These are phyloP conservation scores for Stephanodiscus triporus DNA, from an alignment of 108 stramenopile genomes.

Conservation along the genomic window DNA sequence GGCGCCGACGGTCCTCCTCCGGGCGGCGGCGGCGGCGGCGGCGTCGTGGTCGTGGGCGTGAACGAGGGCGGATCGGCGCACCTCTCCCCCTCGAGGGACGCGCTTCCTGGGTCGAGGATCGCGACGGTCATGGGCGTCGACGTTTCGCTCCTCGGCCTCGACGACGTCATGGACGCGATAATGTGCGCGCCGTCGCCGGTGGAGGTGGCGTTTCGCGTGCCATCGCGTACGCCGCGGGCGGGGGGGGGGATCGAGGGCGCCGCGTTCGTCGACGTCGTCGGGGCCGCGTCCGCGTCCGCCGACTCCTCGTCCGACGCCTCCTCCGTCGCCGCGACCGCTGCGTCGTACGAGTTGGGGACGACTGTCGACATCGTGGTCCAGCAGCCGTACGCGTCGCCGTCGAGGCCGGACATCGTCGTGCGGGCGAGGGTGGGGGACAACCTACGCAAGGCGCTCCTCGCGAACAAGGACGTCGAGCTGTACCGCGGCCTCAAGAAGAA, in stretches of 20 bases:
- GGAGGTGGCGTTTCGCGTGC: conserved; percentile 47
- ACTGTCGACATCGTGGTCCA: conserved; percentile 64
- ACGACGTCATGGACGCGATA: conserved; percentile 76
- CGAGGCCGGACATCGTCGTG: conserved; percentile 50
- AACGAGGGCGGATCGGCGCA: conserved; percentile 70
- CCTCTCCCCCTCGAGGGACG: conserved; percentile 32
- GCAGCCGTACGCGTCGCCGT: conserved; percentile 45
- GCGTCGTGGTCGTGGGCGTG: conserved; percentile 68
- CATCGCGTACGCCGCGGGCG: not conserved
- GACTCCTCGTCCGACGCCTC: too few relatives aligned
- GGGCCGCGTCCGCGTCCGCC: too few relatives aligned
- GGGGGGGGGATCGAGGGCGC: not conserved
- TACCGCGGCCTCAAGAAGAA: conserved; percentile 82
- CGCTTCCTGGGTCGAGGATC: conserved; percentile 51
- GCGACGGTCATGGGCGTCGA: conserved; percentile 59
- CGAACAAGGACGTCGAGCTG: conserved; percentile 71
- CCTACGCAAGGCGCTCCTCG: conserved; percentile 60
- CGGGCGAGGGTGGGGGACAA: conserved; percentile 84
- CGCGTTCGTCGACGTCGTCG: conserved; percentile 6
- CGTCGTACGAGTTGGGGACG: conserved; percentile 58
- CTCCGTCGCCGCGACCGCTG: conserved; percentile 5
- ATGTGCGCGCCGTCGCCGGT: conserved; percentile 69
- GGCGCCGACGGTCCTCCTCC: too few relatives aligned
- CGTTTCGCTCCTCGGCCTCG: conserved; percentile 61
- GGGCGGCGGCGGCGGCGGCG: conserved; percentile 10